Base-by-base conservation (phyloP, 1,284 basidiomycete species). In the Pisolithus thermaeus region DNA sequence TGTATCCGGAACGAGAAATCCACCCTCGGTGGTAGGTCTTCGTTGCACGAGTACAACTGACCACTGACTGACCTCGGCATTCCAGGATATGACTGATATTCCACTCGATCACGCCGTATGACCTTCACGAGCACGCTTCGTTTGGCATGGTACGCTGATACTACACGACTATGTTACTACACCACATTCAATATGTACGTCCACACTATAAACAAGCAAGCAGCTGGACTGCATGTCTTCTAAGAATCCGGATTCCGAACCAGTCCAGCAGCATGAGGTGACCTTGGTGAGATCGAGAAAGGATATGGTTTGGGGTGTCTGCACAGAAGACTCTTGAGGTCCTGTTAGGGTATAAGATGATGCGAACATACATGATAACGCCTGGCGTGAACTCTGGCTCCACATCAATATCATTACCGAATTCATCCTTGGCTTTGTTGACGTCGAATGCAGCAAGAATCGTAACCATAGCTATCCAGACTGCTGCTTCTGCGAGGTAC, bases 321-420 rank as follows among this genome's bases (percentile, higher is more conserved):
- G 37, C 12, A 40, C 38, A 41, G 51, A 18, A 28, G 4, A 32
- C 9, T 30, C 9, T 55, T 47, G 53, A 42, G 42, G 16, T 22
- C 23, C 16, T 22, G 12, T 14, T 44, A 25, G 16, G 38, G 11
- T 30, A 20, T 8, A 38, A 12, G 14, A 41, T 12, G 35, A 12
- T 12, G n/a, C 30, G 27, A 23, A 53, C 58, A 30, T 54, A 76
- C 78, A 76, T 77, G 56, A 82, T 79, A 0, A 78, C 77, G 12
- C 77, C 77, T 5, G 72, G 74, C 2, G 76, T 79, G 46, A 70
- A 73, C n/a, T 74, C 58, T 8, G 77, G 78, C 42, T 73, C 70
- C 36, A 75, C 53, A 7, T 58, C 55, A 3, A 66, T 36, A 39
- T 58, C 60, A 11, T 69, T 61, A 6, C 58, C 59, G 0, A 47